A percentile compares a stretch with the other conserved stretches of the same genome.
Conservation (phyloP, 768 basidiomycete genomes). For the Russula sp. region DNA sequence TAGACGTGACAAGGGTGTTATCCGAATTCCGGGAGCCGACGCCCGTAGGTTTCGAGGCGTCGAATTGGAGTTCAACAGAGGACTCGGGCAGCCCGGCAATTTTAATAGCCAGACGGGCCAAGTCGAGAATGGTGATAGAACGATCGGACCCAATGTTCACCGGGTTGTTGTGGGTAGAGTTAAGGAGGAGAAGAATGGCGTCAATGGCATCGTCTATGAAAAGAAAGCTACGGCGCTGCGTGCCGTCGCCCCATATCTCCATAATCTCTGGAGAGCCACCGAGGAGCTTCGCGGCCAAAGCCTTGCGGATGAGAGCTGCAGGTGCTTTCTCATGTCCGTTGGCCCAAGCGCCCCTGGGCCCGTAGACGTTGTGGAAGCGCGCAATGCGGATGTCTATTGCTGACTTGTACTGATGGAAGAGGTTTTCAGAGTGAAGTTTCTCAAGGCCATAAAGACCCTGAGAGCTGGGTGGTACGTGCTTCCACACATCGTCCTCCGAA, state of each 20-base stretch:
- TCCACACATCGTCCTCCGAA: slow-evolving; percentile 42
- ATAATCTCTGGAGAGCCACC: slow-evolving; percentile 26
- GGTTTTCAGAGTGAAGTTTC: slow-evolving; percentile 46
- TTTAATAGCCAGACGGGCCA: slow-evolving; percentile 38
- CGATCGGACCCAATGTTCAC: slow-evolving; percentile 50
- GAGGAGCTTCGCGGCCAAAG: slow-evolving; percentile 33
- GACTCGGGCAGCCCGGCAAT: slow-evolving; percentile 30
- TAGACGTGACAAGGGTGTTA: slow-evolving; percentile 34
- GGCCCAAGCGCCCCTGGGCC: slow-evolving; percentile 48
- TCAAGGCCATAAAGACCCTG: slow-evolving; percentile 38
- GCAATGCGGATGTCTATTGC: slow-evolving; percentile 41
- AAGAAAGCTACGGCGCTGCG: slow-evolving; percentile 49
- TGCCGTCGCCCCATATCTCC: slow-evolving; percentile 55
- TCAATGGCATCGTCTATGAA: slow-evolving; percentile 44
- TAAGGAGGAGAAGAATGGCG: slow-evolving; percentile 33
- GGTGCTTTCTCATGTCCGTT: slow-evolving; percentile 55
- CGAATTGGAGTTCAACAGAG: slow-evolving; percentile 30
- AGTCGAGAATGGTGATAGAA: slow-evolving; percentile 37
- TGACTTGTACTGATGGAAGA: slow-evolving; percentile 33
- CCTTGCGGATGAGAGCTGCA: slow-evolving; percentile 52
- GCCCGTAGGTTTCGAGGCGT: slow-evolving; percentile 36
- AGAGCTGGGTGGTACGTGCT: not conserved
- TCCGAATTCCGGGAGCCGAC: slow-evolving; percentile 49
- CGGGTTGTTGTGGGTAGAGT: slow-evolving; percentile 28
- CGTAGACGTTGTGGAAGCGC: slow-evolving; percentile 55